Conservation (phyloP, 352 stramenopile genomes). For the Globisporangium abappressorium region DNA sequence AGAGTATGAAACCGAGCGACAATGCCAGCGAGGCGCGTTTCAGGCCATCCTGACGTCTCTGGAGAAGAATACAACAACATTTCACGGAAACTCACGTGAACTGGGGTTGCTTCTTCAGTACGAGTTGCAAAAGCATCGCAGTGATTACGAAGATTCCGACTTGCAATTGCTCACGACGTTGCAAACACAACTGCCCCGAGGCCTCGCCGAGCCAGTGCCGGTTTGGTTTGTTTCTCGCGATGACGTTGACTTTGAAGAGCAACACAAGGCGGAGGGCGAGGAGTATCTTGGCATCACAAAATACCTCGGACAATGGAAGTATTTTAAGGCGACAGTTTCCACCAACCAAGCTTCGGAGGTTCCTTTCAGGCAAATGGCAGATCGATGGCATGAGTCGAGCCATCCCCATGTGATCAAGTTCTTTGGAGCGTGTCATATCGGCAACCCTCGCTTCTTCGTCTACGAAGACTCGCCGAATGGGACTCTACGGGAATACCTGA, state of each 20-base stretch:
- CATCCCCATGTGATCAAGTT: conserved; percentile 36
- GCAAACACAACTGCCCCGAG: neutral
- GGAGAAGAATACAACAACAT: neutral
- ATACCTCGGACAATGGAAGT: neutral
- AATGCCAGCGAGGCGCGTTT: neutral
- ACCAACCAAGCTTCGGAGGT: neutral
- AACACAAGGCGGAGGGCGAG: neutral
- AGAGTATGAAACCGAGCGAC: neutral
- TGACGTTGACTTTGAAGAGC: conserved; percentile 1
- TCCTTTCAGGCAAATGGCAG: neutral
- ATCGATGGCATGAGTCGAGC: conserved; percentile 25
- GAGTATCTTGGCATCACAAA: neutral
- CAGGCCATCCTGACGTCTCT: neutral
- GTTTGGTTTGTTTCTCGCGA: neutral
- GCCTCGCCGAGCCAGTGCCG: too few species aligned
- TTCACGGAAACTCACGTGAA: neutral
- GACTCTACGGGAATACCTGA: neutral
- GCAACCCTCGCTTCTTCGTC: conserved; percentile 22
- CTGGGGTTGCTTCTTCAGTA: neutral
- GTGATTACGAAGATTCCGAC: neutral
- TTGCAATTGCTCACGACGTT: neutral
- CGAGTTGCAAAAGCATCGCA: neutral
- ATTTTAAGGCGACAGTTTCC: neutral
- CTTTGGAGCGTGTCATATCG: conserved; percentile 35
- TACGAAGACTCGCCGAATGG: conserved; percentile 17